Evolutionary conservation across 2,329 filamentous ascomycete genomes (phyloP), one percentile per base, ranked within the genome.

Genomic region (Tolypocladium nubicola): DNA sequence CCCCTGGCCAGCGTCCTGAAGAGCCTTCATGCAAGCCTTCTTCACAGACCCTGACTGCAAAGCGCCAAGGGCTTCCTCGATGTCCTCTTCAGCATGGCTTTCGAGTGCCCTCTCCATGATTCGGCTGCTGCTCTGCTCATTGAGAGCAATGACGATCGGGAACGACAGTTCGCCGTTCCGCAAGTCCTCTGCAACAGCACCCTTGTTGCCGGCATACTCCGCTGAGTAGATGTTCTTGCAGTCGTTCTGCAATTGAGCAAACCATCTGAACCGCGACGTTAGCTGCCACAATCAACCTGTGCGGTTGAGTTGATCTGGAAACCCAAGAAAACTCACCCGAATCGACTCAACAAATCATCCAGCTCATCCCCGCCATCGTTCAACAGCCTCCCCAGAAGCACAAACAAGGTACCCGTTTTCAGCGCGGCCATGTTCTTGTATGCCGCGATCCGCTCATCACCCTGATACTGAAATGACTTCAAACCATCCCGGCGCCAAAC

Each of bases 151-250:
- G 40, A 61, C 60, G 33, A 61, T 55, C 16, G 60, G 60, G 35
- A 56, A 61, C 0, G 60, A 60, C 23, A 61, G 21, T 14, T 61
- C 60, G 3, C 60, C 56, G n/a, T 61, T 61, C 2, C 60, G 60
- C 11, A 61, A 45, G 37, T 61, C 60, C 43, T 61, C 60, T 3
- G 58, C 60, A 43, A 61, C 50, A 13, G 58, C 53, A 1, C 60
- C 60, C 45, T 61, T 61, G 53, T 59, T 60, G 50, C 16, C 40
- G 19, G 57, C 57, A 40, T 61, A 61, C 45, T 61, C 60, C 13
- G 38, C 33, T 13, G 60, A 61, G 23, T 61, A 61, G 13, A 61
- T 58, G 50, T 61, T 61, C 38, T 61, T 61, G 60, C 60, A 61
- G 50, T 61, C 60, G 35, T 61, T 61, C 50, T 61, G 60, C 5